phyloP scores from a whole-genome alignment of 177 flowering plant species.

The Vitis hybrid region DNA sequence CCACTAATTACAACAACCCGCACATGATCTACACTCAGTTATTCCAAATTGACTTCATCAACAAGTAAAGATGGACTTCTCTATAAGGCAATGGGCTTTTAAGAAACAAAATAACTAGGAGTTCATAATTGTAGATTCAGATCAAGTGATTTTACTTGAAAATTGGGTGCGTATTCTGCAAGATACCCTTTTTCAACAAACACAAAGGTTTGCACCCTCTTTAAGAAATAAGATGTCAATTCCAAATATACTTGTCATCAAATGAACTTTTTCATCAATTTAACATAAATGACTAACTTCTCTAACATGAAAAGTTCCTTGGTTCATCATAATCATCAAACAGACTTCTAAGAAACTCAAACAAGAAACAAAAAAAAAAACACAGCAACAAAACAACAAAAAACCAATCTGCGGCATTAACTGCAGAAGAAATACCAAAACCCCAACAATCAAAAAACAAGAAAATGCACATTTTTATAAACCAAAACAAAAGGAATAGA shows the following conservation, averaged over 20 bases:
- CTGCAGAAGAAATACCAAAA: neutral
- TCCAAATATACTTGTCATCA: no score
- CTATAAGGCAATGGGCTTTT: no score
- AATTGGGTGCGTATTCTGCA: neutral
- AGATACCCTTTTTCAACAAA: neutral
- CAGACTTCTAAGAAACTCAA: neutral
- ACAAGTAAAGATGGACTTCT: no score
- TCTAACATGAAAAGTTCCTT: neutral
- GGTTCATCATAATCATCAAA: neutral
- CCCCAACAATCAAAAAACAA: neutral
- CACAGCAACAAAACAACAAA: neutral
- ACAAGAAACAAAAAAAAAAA: neutral
- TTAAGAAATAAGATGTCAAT: no score
- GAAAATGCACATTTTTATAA: neutral
- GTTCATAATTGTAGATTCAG: neutral
- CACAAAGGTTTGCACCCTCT: no score
- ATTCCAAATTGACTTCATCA: no score
- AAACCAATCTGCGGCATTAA: neutral
- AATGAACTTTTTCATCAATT: neutral
- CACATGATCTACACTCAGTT: no score
- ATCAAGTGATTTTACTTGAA: constrained; percentile 1
- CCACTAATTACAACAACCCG: no score
- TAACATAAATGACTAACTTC: neutral
- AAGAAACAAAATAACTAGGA: neutral
- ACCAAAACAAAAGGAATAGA: neutral